These are phyloP conservation scores for Ceratocystis destructans DNA, from an alignment of 2,329 filamentous ascomycete genomes.

Conservation along the genomic window DNA sequence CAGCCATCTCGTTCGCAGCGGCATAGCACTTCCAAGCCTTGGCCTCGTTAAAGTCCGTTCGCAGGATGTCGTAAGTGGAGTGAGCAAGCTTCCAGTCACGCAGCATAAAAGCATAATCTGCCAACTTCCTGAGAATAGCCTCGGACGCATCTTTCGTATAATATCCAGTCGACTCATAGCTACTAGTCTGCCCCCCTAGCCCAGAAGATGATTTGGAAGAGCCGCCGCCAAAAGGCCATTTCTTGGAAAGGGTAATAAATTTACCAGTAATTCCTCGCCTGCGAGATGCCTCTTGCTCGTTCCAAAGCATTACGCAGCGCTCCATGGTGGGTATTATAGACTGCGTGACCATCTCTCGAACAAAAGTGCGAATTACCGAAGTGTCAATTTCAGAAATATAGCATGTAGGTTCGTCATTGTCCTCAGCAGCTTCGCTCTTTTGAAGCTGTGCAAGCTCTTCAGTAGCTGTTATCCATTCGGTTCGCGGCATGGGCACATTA, in stretches of 20 bases:
- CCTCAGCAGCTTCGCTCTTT: conserved; percentile 50
- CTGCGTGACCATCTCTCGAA: conserved; percentile 89
- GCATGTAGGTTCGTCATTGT: conserved; percentile 55
- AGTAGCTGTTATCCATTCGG: conserved; percentile 76
- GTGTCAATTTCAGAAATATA: conserved; percentile 89
- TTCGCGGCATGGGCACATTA: conserved; percentile 63
- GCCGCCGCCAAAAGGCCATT: conserved; percentile 71
- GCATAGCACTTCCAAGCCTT: conserved; percentile 96
- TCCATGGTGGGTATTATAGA: conserved; percentile 96
- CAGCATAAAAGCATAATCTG: conserved; percentile 93
- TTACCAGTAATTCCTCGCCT: conserved; percentile 77
- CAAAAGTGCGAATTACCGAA: conserved; percentile 72
- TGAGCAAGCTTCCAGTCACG: conserved; percentile 89
- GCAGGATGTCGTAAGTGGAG: conserved; percentile 79
- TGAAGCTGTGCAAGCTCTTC: conserved; percentile 71
- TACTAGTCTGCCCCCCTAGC: background rate
- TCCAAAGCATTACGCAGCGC: conserved; percentile 79
- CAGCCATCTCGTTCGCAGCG: conserved; percentile 88
- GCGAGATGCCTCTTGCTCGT: conserved; percentile 88
- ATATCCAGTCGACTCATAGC: conserved; percentile 65
- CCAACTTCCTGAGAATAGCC: conserved; percentile 81
- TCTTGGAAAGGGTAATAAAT: conserved; percentile 88
- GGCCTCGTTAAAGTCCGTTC: conserved; percentile 80
- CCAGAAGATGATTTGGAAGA: conserved; percentile 39
- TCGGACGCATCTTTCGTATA: conserved; percentile 76